These are phyloP conservation scores for Penicillium hesseltinei DNA, from an alignment of 2,329 filamentous ascomycete species.

Conservation along the genomic window DNA sequence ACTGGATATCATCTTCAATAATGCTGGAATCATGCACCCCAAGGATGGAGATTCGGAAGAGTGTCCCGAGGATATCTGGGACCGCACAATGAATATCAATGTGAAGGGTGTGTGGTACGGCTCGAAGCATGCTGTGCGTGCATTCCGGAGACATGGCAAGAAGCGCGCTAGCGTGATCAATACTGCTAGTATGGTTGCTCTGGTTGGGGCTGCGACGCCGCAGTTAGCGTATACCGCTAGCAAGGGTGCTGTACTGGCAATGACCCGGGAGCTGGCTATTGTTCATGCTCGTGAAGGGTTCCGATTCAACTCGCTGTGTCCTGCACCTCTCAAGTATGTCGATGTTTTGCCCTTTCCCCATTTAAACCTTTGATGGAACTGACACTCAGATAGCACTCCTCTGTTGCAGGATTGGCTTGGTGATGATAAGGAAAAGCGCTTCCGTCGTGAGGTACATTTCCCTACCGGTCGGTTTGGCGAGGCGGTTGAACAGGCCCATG, in stretches of 20 bases:
- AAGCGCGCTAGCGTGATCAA: conserved; percentile 81
- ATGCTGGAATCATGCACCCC: conserved; percentile 94
- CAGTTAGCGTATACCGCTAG: conserved; percentile 91
- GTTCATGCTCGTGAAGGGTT: conserved; percentile 87
- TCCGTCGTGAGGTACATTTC: conserved; percentile 84
- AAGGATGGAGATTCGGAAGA: conserved; percentile 75
- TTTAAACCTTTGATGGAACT: conserved; percentile 25
- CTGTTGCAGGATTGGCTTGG: conserved; percentile 91
- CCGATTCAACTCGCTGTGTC: conserved; percentile 88
- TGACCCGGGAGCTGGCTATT: conserved; percentile 88
- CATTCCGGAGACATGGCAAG: conserved; percentile 78
- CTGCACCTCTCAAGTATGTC: conserved; percentile 74
- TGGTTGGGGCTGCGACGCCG: conserved; percentile 82
- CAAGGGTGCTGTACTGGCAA: conserved; percentile 86
- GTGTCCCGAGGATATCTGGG: conserved; percentile 89
- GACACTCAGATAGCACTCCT: conserved; percentile 59
- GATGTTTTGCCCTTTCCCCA: background rate
- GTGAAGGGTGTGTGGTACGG: conserved; percentile 97
- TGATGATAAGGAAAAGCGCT: conserved; percentile 76
- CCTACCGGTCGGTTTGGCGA: conserved; percentile 87
- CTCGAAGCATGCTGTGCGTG: conserved; percentile 83
- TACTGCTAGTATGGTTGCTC: conserved; percentile 82
- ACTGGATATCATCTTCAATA: conserved; percentile 92
- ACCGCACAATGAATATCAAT: conserved; percentile 89
- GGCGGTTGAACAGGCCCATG: conserved; percentile 86